Conservation (phyloP, 352 stramenopile species). For the Globisporangium camurandrum region DNA sequence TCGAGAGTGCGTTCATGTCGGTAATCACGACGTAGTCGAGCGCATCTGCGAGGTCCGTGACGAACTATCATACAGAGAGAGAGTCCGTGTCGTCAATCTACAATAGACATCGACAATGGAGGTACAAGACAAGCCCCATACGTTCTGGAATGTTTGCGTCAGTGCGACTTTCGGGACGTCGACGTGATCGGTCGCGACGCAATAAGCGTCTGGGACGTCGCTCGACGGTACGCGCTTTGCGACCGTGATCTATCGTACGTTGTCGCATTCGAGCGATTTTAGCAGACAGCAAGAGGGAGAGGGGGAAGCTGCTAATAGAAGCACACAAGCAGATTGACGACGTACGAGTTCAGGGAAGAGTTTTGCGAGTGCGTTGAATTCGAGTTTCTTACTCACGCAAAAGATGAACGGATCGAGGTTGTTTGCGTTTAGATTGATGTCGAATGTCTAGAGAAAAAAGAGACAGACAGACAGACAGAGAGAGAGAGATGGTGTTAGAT, state of each 20-base stretch:
- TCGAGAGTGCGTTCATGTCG: conserved; percentile 57
- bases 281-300: background rate
- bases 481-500: background rate
- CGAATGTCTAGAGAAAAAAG: conserved; percentile 35
- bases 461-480: background rate
- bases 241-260: conserved; percentile 33
- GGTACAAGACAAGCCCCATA: conserved; percentile 9
- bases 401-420: conserved; percentile 70
- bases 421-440: conserved; percentile 49
- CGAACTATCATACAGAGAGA: conserved; percentile 21
- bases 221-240: conserved; percentile 56
- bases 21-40: conserved; percentile 74
- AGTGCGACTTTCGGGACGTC: conserved; percentile 57
- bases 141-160: conserved; percentile 36
- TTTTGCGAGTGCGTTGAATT: conserved; percentile 64
- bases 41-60: conserved; percentile 60
- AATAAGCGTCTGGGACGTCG: conserved; percentile 52
- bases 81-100: background rate
- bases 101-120: background rate
- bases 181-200: conserved; percentile 51
- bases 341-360: conserved; percentile 61
- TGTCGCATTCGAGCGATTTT: background rate
- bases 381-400: conserved; percentile 61
- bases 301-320: background rate
- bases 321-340: too few relatives aligned